Evolutionary conservation across 345 rosid genomes (phyloP).

Genomic region (Euphorbia peplus): DNA sequence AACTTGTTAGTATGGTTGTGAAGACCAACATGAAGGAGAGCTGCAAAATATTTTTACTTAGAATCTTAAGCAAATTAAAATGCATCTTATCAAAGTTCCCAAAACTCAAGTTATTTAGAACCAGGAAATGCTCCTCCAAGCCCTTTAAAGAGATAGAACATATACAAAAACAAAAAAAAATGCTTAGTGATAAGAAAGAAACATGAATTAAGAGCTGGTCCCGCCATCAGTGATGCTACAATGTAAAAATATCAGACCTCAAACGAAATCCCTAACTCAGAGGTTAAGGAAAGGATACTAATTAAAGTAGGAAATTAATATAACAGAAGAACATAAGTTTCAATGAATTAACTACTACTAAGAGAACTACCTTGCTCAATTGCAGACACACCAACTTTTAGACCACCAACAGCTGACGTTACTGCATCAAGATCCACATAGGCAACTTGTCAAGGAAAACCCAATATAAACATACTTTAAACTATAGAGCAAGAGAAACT

Average conservation of each 20-base stretch:
- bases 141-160: not conserved
- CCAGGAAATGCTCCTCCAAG: not conserved
- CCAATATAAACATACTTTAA: slow-evolving; percentile 7
- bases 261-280: not conserved
- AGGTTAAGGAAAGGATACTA: not conserved
- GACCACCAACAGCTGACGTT: slow-evolving; percentile 94
- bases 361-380: slow-evolving; percentile 60
- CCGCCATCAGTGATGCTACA: not conserved
- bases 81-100: not conserved
- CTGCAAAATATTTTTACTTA: not conserved
- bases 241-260: not conserved
- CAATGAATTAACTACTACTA: not conserved
- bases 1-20: not conserved
- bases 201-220: not conserved
- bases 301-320: not conserved
- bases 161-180: not conserved
- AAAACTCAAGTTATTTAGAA: not conserved
- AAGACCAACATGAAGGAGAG: not conserved
- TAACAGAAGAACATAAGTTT: not conserved
- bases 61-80: not conserved
- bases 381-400: slow-evolving; percentile 75
- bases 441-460: slow-evolving; percentile 3
- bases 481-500: not conserved
- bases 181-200: not conserved
- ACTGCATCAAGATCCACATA: slow-evolving; percentile 52